Percentiles rank a stretch among this genome's conserved stretches.
Conservation (phyloP, 306 rosid genomes). For the Dalbergia cochinchinensis region DNA sequence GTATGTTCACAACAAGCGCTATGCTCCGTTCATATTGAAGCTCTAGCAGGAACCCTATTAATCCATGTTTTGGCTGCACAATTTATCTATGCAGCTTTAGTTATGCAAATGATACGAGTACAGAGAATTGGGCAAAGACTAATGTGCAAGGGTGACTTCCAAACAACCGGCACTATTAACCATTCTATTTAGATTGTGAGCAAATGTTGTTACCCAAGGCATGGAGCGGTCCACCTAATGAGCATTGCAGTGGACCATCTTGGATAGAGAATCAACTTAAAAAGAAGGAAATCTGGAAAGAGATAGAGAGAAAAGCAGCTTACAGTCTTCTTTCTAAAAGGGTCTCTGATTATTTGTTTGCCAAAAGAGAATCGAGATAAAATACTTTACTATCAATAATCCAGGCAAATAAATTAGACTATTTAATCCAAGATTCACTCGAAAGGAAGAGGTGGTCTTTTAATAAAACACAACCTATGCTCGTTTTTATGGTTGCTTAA, state of each 20-base stretch:
- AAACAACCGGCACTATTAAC: neutral
- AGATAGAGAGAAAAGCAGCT: too few species aligned
- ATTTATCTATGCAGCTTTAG: neutral
- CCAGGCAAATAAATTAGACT: neutral
- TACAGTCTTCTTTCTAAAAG: neutral
- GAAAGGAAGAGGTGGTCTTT: too few species aligned
- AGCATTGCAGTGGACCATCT: too few species aligned
- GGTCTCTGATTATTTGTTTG: neutral
- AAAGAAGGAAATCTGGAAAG: too few species aligned
- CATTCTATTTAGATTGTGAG: neutral
- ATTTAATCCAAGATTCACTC: slow-evolving; percentile 4
- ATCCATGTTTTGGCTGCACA: neutral
- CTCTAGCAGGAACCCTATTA: neutral
- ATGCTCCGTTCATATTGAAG: neutral
- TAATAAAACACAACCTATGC: neutral
- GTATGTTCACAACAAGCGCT: neutral
- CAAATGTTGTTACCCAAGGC: neutral
- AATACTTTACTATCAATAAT: neutral
- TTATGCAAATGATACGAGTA: neutral
- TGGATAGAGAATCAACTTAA: too few species aligned
- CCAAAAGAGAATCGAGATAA: neutral
- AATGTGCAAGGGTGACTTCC: too few species aligned
- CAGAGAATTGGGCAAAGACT: neutral
- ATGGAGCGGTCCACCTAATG: neutral
- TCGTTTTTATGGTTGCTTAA: neutral